Evolutionary conservation across 2,329 filamentous ascomycete genomes (phyloP), one percentile per base, ranked within the genome.

Genomic region (Xylaria sp.): DNA sequence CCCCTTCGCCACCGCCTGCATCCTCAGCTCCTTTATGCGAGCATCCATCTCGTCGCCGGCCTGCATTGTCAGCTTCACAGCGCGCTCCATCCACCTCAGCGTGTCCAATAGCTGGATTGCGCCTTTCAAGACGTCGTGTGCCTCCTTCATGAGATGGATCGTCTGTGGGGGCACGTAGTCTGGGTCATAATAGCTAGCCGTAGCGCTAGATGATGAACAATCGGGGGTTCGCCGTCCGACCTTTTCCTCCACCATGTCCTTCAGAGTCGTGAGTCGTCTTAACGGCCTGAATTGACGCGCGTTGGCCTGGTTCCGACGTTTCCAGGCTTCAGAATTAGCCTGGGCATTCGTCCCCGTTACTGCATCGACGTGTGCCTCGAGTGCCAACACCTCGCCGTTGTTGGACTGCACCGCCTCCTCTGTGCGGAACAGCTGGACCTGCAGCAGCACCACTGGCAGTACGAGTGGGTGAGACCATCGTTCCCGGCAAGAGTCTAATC

Each of bases 401-500:
- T 77, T 78, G 34, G 75, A 72, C 8, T 71, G 69, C 20, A 78
- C 73, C 13, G 74, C 74, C 50, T 76, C 72, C 47, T 78, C 76
- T 2, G 74, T 76, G 38, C 74, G 72, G 58, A 74, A 70, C 34
- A 77, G 71, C 44, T 78, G 76, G 8, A 78, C 75, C 52, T 78
- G 76, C 0, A 78, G 66, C n/a, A 78, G 64, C 9, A 78, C 73
- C 4, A 78, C 74, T 0, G 76, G 74, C 21, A 73, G 72, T 48
- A 78, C 72, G 6, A 78, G 67, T 1, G 76, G 76, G 50, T 78
- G 76, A 2, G 75, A 72, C 76, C 76, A 78, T 43, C 77, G 74
- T 2, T 69, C 65, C 37, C 70, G 71, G 57, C 75, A 77, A 3
- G 74, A 74, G 56, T 78, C 74, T 18, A 78, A 67, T 2, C 76